A percentile compares a stretch with the other conserved stretches of the same genome.
Evolutionary conservation across 805 yeast species (phyloP).

Genomic region (Ogataea wickerhamii): DNA sequence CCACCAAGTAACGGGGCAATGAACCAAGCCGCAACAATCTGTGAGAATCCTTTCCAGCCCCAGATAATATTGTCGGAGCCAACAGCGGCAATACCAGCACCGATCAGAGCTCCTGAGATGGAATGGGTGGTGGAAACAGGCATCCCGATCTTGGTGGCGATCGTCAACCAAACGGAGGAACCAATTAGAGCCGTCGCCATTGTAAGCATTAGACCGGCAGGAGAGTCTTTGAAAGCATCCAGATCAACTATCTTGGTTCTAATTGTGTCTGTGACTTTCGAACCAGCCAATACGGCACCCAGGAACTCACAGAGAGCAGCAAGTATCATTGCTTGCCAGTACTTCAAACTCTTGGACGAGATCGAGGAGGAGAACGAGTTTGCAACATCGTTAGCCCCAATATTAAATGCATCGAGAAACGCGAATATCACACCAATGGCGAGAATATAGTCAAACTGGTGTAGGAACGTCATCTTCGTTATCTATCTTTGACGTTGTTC

Average conservation of each 20-base stretch:
- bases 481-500: too few species aligned
- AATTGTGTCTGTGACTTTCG: slow-evolving; percentile 71
- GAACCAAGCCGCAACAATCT: slow-evolving; percentile 77
- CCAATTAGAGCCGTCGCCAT: slow-evolving; percentile 77
- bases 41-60: slow-evolving; percentile 76
- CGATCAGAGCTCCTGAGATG: slow-evolving; percentile 71
- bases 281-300: slow-evolving; percentile 72
- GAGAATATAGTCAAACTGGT: slow-evolving; percentile 61
- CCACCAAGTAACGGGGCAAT: slow-evolving; percentile 75
- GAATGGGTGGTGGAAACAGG: slow-evolving; percentile 85
- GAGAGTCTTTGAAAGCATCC: slow-evolving; percentile 44
- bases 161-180: slow-evolving; percentile 63
- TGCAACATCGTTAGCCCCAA: slow-evolving; percentile 81
- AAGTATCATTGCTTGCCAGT: slow-evolving; percentile 73
- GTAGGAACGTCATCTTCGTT: background rate
- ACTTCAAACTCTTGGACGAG: slow-evolving; percentile 62
- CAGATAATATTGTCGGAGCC: slow-evolving; percentile 59
- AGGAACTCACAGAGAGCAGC: slow-evolving; percentile 70
- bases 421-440: slow-evolving; percentile 70
- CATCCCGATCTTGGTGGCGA: slow-evolving; percentile 65
- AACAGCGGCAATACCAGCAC: slow-evolving; percentile 69
- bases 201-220: slow-evolving; percentile 69
- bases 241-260: slow-evolving; percentile 60
- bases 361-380: slow-evolving; percentile 76
- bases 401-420: slow-evolving; percentile 73